Base-by-base conservation (phyloP, 306 rosid species). In the Fagus sylvatica region DNA sequence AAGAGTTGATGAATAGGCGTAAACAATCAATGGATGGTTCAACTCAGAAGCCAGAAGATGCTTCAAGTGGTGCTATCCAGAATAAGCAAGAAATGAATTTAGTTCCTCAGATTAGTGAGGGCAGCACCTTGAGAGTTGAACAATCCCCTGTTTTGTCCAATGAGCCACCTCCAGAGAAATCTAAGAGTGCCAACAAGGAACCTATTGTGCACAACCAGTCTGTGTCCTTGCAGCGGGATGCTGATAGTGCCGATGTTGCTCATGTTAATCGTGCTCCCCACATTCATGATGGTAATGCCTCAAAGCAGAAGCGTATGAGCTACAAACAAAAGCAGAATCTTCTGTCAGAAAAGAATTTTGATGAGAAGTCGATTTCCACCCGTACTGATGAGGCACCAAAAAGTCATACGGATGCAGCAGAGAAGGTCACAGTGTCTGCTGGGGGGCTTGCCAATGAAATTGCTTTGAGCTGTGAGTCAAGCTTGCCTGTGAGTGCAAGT, bases 1-100 rank as follows among this genome's bases (percentile, higher is more conserved):
- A 95, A 72, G 99, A 93, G 87, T 83, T 91, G 80, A 84, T 91
- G 80, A 84, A 91, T 74, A 85, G 78, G 81, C 93, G 90, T 59
- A 68, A 88, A 42, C 85, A 74, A 81, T 83, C 79, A 36, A 81
- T 57, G 77, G 88, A 82, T 40, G 92, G 79, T 34, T 85, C 90
- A 69, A 85, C 54, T 69, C 83, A 78, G 72, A 78, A 79, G 77
- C 42, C 69, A 78, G 93, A 81, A 75, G 78, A 70, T 77, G 79
- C 76, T 74, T 60, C 86, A 42, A 79, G 77, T 77, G 83, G 80
- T 85, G 74, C 81, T 39, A 28, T 84, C 74, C 91, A 76, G 80
- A 79, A 79, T 79, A 84, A 82, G 89, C 84, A 74, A 77, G 86
- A 83, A 79, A 79, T 57, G n/a, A 79, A 69, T 43, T 53, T n/a